Base-by-base conservation (phyloP, 2,329 filamentous ascomycete species). In the Arthrobotrys megalospora region DNA sequence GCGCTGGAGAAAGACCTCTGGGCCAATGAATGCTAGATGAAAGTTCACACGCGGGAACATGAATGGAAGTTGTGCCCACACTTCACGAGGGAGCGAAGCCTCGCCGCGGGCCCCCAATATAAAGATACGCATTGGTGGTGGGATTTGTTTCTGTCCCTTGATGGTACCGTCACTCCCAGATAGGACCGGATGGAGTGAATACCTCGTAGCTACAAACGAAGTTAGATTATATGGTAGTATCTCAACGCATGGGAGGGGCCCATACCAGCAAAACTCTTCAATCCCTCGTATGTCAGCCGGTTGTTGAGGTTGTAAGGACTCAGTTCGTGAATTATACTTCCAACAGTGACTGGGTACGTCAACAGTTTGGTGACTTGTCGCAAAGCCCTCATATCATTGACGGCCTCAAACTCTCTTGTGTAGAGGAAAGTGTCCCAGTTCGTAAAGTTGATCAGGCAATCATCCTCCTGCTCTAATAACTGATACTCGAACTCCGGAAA, bases 391-490 rank as follows among this genome's bases (percentile, higher is more conserved):
- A 97, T 94, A 79, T 94, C 90, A 84, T 99, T 94, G 83, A 99
- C 91, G 4, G 96, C 96, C 80, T 91, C 89, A 82, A 96, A 98
- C 82, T 97, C 92, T 82, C 96, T 89, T 2, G 94, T 96, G 84
- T 97, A 99, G 83, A 99, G 87, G 82, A 96, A 93, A 0, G 96
- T 98, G 84, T 99, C 96, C 96, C 96, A 99, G 84, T 96, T 99
- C 50, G 92, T 97, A 92, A 99, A 94, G 85, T 99, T 99, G 81
- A 97, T 90, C 80, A 96, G 88, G 38, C 94, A 93, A 84, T 97
- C 95, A 80, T 97, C 94, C 84, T 97, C 90, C 85, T 97, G 94
- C 68, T 91, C 88, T 12, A 92, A 93, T 7, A 78, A 47, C 0
- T 96, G 94, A 83, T 97, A 97, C 79, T 94, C 90, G 83, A 97